A percentile compares a stretch with the other conserved stretches of the same genome.
phyloP scores from a whole-genome alignment of 2,329 filamentous ascomycete genomes.

The Escovopsis sp. region DNA sequence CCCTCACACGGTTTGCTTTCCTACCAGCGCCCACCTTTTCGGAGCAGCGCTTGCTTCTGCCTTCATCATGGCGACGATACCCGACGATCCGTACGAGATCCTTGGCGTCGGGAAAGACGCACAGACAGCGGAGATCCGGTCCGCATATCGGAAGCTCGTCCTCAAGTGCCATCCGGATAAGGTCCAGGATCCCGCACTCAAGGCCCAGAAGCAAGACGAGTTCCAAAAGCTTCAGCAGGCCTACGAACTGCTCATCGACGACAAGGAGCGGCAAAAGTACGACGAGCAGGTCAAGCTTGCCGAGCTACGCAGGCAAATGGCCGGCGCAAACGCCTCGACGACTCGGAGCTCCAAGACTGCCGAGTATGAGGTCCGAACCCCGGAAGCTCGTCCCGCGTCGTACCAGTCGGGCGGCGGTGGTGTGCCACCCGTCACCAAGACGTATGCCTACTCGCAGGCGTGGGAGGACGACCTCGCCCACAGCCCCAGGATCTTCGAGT shows the following conservation, averaged over 20 bases:
- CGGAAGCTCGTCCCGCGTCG: slow-evolving; percentile 30
- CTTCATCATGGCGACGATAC: slow-evolving; percentile 11
- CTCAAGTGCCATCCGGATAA: slow-evolving; percentile 88
- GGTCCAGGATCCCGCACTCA: slow-evolving; percentile 61
- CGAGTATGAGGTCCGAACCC: slow-evolving; percentile 33
- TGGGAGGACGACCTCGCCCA: slow-evolving; percentile 31
- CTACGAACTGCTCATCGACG: slow-evolving; percentile 78
- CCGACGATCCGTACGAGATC: slow-evolving; percentile 63
- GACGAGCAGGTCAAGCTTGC: slow-evolving; percentile 59
- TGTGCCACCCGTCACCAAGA: slow-evolving; percentile 16
- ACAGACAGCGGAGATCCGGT: slow-evolving; percentile 55
- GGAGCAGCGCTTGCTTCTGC: slow-evolving; percentile 27
- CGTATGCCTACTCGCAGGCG: slow-evolving; percentile 23
- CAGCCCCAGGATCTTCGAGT: slow-evolving; percentile 27
- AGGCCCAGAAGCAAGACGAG: slow-evolving; percentile 65
- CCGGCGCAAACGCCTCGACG: slow-evolving; percentile 27
- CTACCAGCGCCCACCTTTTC: not conserved
- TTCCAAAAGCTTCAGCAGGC: slow-evolving; percentile 89
- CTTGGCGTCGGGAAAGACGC: slow-evolving; percentile 62
- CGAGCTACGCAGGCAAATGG: slow-evolving; percentile 42
- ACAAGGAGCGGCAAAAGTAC: slow-evolving; percentile 56
- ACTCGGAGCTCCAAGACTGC: slow-evolving; percentile 22
- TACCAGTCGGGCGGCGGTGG: slow-evolving; percentile 22
- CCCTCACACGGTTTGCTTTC: no score
- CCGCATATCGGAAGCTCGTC: slow-evolving; percentile 70